Evolutionary conservation across 2,329 filamentous ascomycete species (phyloP), one percentile per base, ranked within the genome.

Genomic region (Dactylellina leptospora): DNA sequence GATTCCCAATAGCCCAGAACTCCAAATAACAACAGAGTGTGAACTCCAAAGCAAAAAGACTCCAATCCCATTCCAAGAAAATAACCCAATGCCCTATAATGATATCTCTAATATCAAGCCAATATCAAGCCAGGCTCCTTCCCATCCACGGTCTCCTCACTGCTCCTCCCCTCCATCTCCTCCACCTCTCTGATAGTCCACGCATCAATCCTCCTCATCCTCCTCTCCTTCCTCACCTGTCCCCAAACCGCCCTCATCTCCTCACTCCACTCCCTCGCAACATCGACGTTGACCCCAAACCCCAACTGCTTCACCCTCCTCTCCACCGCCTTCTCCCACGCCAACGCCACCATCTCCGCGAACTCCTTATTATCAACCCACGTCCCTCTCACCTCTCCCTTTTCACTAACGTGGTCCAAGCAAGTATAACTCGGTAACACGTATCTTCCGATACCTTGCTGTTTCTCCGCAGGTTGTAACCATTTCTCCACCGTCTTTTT

Each of bases 281-380:
- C 53, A 62, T 72, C 68, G 10, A 36, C 40, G 16, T 30, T 60
- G 16, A 50, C 44, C 20, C 51, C 38, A n/a, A 72, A 72, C 20
- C 68, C 68, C 20, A 72, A 22, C 47, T 63, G 53, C 40, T 38
- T 40, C 3, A 72, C 53, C 28, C 55, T 44, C n/a, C 68, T 45
- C 38, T 72, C 68, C 11, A 72, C 59, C 38, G 68, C 68, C 23
- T 60, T 72, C 18, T 72, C 68, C 68, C 68, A 72, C 13, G 68
- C 68, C 38, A 72, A 23, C 8, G 68, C 68, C 42, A 72, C 68
- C 68, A 72, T 72, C 28, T 72, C 68, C 10, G 53, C 53, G 30
- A 59, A 72, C 23, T 72, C 68, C 6, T 47, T 38, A 16, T 72
- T 64, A 44, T 72, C 59, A 11, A 72, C 62, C 59, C 59, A 72